Base-by-base conservation (phyloP, 148 eudicot species). In the Chenopodium formosanum region DNA sequence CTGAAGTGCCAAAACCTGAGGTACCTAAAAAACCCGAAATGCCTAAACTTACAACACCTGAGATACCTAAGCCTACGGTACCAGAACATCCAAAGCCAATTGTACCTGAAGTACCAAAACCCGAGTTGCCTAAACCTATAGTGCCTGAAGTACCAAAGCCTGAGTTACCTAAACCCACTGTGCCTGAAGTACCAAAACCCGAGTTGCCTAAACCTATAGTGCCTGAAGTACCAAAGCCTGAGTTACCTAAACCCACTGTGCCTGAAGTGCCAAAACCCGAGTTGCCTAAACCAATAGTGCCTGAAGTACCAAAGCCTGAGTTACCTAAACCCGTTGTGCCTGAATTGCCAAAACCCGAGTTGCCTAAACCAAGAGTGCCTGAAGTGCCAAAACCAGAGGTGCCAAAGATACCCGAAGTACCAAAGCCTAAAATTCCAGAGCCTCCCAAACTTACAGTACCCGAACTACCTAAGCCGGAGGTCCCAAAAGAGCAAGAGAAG, bases 91-190 rank as follows among this genome's bases (percentile, higher is more conserved):
- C 80, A 0, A 70, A 82, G 31, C 69, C 73, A 13, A 52, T 31
- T 1, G n/a, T 74, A 1, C 83, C 68, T 16, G 84, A 82, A 44
- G 4, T 76, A 16, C 80, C 79, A 12, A 81, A 81, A 34, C 74
- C 78, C 17, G 48, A 76, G 9, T 2, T 81, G 1, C 77, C 82
- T 1, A 56, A 75, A 56, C 58, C 58, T 14, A 31, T 31, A 31
- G 37, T 34, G 37, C 74, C 78, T 25, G 31, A 76, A 4, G 2
- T 81, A 2, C 77, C 82, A 6, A 58, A 75, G 32, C 62, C 62
- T 4, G 62, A 16, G 17, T 16, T 16, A 0, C 62, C 62, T 0
- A 56, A 56, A 6, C 62, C 32, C 0, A 2, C 20, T 31, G 44
- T 4, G 44, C 62, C 62, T 4, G 62, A 16, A 56, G 3, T 16